Percentiles rank a stretch among this genome's conserved stretches.
Conservation (phyloP, 768 basidiomycete genomes). For the Trametes punicea region DNA sequence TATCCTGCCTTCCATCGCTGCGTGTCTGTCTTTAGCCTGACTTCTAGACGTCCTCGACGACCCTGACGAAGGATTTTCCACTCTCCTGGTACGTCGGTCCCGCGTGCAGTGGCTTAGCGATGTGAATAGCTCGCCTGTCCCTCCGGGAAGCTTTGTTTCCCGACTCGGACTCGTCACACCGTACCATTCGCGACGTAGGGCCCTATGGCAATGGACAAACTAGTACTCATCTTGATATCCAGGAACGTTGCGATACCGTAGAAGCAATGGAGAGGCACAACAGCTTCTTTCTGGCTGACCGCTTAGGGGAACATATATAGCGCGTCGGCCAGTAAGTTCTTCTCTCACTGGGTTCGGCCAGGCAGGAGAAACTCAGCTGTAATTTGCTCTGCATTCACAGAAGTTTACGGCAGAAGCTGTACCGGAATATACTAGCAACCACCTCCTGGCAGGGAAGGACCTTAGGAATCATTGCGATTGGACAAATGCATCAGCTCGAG, state of each 20-base stretch:
- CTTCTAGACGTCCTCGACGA: not conserved
- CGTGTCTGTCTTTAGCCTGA: not conserved
- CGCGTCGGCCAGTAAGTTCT: not conserved
- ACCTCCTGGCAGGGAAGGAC: not conserved
- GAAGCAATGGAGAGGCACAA: not conserved
- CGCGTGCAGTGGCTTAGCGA: not conserved
- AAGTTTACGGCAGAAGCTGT: conserved; percentile 4
- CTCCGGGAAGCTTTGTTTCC: not conserved
- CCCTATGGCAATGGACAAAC: too few relatives aligned
- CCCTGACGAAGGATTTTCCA: not conserved
- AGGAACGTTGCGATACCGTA: too few relatives aligned
- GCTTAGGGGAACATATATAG: not conserved
- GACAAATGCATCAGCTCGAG: not conserved
- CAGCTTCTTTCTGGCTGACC: too few relatives aligned
- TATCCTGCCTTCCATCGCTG: not conserved
- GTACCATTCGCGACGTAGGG: too few relatives aligned
- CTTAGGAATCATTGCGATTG: not conserved
- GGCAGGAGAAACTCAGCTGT: not conserved
- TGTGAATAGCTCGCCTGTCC: not conserved
- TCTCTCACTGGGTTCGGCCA: conserved; percentile 5
- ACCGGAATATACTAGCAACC: not conserved
- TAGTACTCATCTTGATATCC: too few relatives aligned
- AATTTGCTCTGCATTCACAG: not conserved
- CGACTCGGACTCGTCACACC: too few relatives aligned
- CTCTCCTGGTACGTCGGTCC: not conserved